Percentiles rank a stretch among this genome's conserved stretches.
Conservation (phyloP, 768 basidiomycete genomes). For the Rhodotorula sphaerocarpa region DNA sequence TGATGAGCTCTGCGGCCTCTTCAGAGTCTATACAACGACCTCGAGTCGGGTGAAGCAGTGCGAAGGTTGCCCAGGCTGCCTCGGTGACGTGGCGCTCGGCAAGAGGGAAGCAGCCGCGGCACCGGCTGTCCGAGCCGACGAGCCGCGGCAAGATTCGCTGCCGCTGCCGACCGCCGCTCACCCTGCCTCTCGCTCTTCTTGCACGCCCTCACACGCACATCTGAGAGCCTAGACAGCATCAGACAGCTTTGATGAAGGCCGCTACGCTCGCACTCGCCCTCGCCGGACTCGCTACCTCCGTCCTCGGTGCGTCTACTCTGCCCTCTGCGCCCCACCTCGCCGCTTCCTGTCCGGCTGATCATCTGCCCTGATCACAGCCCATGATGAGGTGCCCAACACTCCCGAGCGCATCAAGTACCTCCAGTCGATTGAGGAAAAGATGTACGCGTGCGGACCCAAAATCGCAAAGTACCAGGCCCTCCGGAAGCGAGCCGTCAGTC, state of each 20-base stretch:
- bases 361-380: no score
- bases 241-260: constrained; percentile 6
- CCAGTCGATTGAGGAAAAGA: constrained; percentile 34
- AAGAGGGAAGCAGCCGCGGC: no score
- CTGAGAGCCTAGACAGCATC: no score
- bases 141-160: background rate
- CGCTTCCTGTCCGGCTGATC: no score
- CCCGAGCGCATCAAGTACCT: constrained; percentile 36
- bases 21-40: no score
- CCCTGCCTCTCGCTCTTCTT: background rate
- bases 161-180: background rate
- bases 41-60: no score
- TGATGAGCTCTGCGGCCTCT: no score
- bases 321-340: background rate
- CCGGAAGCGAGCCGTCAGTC: constrained; percentile 32
- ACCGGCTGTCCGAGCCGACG: background rate
- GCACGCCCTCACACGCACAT: background rate
- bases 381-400: constrained; percentile 21
- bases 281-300: background rate
- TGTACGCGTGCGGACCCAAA: constrained; percentile 40
- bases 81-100: no score
- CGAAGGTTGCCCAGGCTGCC: no score
- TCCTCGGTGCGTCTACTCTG: background rate
- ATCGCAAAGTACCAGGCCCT: constrained; percentile 35
- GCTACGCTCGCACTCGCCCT: background rate